phyloP scores from a whole-genome alignment of 208 protist genomes.

The Crithidia expoeki region DNA sequence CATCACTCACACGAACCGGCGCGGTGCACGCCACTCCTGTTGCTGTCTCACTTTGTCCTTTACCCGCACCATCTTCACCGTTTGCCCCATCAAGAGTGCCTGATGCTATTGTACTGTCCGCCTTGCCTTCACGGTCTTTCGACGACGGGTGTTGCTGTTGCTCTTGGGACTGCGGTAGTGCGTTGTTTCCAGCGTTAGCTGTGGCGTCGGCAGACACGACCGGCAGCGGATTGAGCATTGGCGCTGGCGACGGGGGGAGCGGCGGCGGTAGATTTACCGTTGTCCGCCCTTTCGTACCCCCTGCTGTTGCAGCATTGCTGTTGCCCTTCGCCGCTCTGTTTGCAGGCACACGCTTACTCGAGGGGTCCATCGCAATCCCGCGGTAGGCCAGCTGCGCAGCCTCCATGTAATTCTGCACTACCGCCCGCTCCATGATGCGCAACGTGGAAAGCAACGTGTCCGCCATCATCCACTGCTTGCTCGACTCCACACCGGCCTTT shows the following conservation, averaged over 20 bases:
- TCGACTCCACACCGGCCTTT: conserved; percentile 11
- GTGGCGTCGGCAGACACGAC: conserved; percentile 2
- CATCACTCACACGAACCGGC: conserved; percentile 42
- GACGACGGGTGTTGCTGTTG: background rate
- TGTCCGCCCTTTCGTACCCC: too few relatives aligned
- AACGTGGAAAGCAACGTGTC: conserved; percentile 83
- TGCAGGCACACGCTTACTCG: background rate
- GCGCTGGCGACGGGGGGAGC: background rate
- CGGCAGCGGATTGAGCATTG: conserved; percentile 9
- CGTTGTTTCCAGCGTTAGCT: too few relatives aligned
- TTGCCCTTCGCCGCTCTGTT: background rate
- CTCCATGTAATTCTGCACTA: conserved; percentile 91
- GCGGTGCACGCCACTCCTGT: background rate
- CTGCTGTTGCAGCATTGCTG: background rate
- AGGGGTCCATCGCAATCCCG: conserved; percentile 67
- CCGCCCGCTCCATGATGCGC: conserved; percentile 90
- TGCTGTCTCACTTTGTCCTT: background rate
- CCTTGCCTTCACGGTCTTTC: background rate
- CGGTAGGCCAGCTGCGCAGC: conserved; percentile 87
- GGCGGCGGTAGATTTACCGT: background rate
- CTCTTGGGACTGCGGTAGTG: background rate
- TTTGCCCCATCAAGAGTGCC: too few relatives aligned
- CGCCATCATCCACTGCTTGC: conserved; percentile 74
- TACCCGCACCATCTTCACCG: background rate
- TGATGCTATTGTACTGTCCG: background rate